Conservation (phyloP, 73 alveolate genomes). For the Paramecium biaurelia region DNA sequence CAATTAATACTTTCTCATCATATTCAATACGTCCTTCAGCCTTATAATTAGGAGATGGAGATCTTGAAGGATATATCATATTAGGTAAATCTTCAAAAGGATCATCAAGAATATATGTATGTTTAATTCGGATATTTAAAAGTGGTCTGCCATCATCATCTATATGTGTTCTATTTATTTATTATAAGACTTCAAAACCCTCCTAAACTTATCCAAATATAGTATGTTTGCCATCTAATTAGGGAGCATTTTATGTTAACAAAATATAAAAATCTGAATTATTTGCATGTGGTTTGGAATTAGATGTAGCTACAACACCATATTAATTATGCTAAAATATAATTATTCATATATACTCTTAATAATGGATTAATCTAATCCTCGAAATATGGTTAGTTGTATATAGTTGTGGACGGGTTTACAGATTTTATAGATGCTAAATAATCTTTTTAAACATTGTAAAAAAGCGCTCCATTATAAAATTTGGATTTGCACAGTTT, state of each 20-base stretch:
- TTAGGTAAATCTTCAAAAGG: conserved; percentile 89
- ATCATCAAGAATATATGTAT: conserved; percentile 90
- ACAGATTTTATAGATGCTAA: conserved; percentile 42
- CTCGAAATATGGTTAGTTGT: conserved; percentile 70
- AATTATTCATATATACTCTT: background rate
- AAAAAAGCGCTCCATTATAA: conserved; percentile 94
- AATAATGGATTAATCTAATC: conserved; percentile 90
- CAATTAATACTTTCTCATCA: conserved; percentile 78
- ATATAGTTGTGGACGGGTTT: conserved; percentile 47
- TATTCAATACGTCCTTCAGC: conserved; percentile 80
- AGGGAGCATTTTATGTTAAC: conserved; percentile 76
- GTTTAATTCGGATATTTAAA: conserved; percentile 91
- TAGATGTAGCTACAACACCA: conserved; percentile 91
- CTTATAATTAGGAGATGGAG: conserved; percentile 79
- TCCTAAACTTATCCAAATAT: conserved; percentile 95
- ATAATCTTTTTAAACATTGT: conserved; percentile 78
- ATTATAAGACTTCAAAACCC: conserved; percentile 89
- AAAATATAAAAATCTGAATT: conserved; percentile 95
- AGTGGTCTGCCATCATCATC: conserved; percentile 92
- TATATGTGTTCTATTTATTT: conserved; percentile 76
- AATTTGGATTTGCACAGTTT: conserved; percentile 96
- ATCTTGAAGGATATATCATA: conserved; percentile 80
- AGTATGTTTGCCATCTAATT: conserved; percentile 95
- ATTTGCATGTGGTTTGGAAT: conserved; percentile 92
- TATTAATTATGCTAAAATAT: conserved; percentile 20